These are phyloP conservation scores for Penicillium diatomitis DNA, from an alignment of 495 filamentous ascomycete species.

Conservation along the genomic window DNA sequence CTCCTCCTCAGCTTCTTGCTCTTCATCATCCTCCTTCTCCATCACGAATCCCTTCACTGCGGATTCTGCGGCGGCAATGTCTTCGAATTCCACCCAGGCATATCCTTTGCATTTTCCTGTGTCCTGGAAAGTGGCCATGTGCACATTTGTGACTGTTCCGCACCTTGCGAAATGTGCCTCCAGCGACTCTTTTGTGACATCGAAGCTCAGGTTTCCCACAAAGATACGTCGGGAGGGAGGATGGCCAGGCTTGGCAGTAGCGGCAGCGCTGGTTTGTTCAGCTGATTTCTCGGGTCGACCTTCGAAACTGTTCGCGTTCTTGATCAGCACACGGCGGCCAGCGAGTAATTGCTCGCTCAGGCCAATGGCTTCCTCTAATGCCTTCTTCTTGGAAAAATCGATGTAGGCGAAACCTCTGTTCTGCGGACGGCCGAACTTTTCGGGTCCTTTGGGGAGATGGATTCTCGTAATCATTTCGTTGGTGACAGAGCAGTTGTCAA, in stretches of 20 bases:
- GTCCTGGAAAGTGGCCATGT: constrained; percentile 93
- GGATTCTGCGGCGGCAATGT: constrained; percentile 59
- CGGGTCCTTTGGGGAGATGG: constrained; percentile 56
- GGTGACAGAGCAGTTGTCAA: constrained; percentile 56
- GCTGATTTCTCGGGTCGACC: constrained; percentile 59
- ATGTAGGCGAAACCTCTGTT: constrained; percentile 96
- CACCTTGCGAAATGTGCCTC: constrained; percentile 72
- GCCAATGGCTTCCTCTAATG: constrained; percentile 61
- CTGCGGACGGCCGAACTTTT: constrained; percentile 41
- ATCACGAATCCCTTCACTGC: constrained; percentile 77
- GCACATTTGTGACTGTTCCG: constrained; percentile 67
- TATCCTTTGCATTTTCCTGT: constrained; percentile 96
- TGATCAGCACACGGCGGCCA: constrained; percentile 80
- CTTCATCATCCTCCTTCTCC: constrained; percentile 52
- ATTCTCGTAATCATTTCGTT: constrained; percentile 68
- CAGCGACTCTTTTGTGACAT: constrained; percentile 72
- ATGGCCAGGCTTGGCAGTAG: constrained; percentile 36
- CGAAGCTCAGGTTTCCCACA: constrained; percentile 84
- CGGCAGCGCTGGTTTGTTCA: constrained; percentile 23
- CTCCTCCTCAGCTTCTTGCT: constrained; percentile 25
- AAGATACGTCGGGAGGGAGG: constrained; percentile 73
- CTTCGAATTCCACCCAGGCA: constrained; percentile 86
- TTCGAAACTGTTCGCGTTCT: constrained; percentile 77
- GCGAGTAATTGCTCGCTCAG: constrained; percentile 69
- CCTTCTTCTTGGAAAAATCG: constrained; percentile 66